Percentiles rank a stretch among this genome's conserved stretches.
phyloP scores from a whole-genome alignment of 2,329 filamentous ascomycete genomes.

The Aspergillus sp. region DNA sequence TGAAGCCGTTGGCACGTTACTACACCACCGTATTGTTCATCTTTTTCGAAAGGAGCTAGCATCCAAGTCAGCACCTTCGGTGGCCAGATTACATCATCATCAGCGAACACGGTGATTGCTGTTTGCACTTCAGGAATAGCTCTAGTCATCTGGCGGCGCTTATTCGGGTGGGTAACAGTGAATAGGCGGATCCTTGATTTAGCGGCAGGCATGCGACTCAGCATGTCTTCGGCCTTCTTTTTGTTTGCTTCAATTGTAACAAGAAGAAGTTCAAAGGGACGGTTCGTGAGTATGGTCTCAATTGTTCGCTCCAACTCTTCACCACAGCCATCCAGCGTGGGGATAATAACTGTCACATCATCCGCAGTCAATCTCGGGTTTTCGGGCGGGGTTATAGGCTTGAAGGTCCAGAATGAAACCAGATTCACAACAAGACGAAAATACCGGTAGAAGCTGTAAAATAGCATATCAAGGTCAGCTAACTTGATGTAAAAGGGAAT shows the following conservation, averaged over 20 bases:
- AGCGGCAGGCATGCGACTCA: slow-evolving; percentile 53
- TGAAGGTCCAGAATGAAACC: slow-evolving; percentile 82
- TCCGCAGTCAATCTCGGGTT: slow-evolving; percentile 76
- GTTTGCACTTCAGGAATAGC: slow-evolving; percentile 84
- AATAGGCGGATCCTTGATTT: slow-evolving; percentile 71
- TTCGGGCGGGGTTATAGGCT: slow-evolving; percentile 76
- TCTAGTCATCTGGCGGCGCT: slow-evolving; percentile 88
- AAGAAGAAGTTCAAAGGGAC: slow-evolving; percentile 70
- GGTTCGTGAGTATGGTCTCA: slow-evolving; percentile 53
- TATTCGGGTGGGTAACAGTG: slow-evolving; percentile 83
- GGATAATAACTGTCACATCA: slow-evolving; percentile 92
- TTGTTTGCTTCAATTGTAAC: slow-evolving; percentile 84
- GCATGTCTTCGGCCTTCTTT: slow-evolving; percentile 64
- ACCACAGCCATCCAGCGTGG: slow-evolving; percentile 84
- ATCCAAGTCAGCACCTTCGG: slow-evolving; percentile 85
- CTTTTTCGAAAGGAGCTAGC: slow-evolving; percentile 84
- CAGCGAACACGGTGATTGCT: slow-evolving; percentile 84
- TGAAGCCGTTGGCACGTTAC: slow-evolving; percentile 86
- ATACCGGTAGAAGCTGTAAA: slow-evolving; percentile 78
- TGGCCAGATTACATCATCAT: slow-evolving; percentile 95
- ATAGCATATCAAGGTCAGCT: slow-evolving; percentile 8
- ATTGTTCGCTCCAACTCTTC: slow-evolving; percentile 81
- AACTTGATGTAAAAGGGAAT: slow-evolving; percentile 4
- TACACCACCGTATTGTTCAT: slow-evolving; percentile 75
- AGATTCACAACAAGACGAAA: slow-evolving; percentile 81